These are phyloP conservation scores for Haematococcus lacustris DNA, from an alignment of 139 green algal genomes.

Conservation along the genomic window DNA sequence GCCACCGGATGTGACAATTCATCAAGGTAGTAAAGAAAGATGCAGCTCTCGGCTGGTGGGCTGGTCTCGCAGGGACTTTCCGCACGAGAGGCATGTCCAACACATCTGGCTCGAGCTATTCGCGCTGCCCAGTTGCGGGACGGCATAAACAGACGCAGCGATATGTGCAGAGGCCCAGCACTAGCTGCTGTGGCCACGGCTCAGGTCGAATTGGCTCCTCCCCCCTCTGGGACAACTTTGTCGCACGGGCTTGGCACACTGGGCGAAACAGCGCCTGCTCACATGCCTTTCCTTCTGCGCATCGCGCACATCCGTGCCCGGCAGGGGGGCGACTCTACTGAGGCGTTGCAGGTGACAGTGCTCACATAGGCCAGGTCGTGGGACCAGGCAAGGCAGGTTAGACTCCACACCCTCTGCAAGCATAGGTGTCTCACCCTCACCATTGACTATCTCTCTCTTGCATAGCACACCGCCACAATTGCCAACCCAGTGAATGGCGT, in stretches of 20 bases:
- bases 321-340: slow-evolving; percentile 32
- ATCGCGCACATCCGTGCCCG: slow-evolving; percentile 49
- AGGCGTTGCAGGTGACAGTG: slow-evolving; percentile 23
- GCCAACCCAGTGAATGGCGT: not conserved
- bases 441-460: not conserved
- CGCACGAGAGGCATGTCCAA: no score
- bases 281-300: slow-evolving; percentile 71
- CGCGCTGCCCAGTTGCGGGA: no score
- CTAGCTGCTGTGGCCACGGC: no score
- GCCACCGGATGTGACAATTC: no score
- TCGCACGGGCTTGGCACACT: slow-evolving; percentile 66
- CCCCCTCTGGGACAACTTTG: no score
- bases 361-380: not conserved
- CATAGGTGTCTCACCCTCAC: not conserved
- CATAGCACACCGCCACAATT: not conserved
- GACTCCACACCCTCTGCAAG: not conserved
- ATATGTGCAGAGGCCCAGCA: no score
- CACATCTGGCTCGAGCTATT: no score
- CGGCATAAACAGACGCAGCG: no score
- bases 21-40: no score
- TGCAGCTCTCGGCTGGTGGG: no score
- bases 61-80: no score
- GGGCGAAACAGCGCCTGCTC: slow-evolving; percentile 50
- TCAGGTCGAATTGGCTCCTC: no score
- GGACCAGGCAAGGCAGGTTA: not conserved